phyloP scores from a whole-genome alignment of 352 stramenopile species.

The Globisporangium spiculum region DNA sequence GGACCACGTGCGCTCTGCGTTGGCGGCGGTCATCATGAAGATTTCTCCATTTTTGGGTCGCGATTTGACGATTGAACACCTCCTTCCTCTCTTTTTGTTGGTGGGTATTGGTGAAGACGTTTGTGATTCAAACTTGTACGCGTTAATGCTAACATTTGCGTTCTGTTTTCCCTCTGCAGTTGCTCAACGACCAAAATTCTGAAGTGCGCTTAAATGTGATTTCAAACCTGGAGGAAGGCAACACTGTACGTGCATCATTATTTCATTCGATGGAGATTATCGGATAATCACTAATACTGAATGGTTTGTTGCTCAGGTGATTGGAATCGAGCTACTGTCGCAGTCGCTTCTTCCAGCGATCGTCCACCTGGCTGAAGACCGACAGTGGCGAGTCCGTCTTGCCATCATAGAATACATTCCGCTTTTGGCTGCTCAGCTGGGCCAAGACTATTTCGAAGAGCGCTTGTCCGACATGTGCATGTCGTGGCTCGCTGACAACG shows the following conservation, averaged over 20 bases:
- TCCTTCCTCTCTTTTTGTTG: slow-evolving; percentile 94
- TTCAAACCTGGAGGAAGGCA: slow-evolving; percentile 95
- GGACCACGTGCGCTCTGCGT: slow-evolving; percentile 94
- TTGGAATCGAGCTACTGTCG: slow-evolving; percentile 96
- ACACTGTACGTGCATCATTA: slow-evolving; percentile 64
- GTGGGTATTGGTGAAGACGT: slow-evolving; percentile 29
- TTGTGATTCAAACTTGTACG: background rate
- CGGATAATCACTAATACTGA: background rate
- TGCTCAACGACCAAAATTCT: slow-evolving; percentile 96
- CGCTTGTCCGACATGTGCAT: slow-evolving; percentile 94
- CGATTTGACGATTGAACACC: slow-evolving; percentile 92
- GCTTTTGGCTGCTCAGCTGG: slow-evolving; percentile 94
- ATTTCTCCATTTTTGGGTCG: slow-evolving; percentile 91
- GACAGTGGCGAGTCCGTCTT: slow-evolving; percentile 98
- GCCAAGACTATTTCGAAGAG: slow-evolving; percentile 95
- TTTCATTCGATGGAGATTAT: background rate
- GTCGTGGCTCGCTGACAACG: slow-evolving; percentile 96
- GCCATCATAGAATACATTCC: slow-evolving; percentile 99
- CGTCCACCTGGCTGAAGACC: slow-evolving; percentile 96
- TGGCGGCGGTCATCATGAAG: slow-evolving; percentile 95
- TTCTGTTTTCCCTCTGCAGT: slow-evolving; percentile 25
- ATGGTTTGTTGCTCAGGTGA: slow-evolving; percentile 59
- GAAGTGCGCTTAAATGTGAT: slow-evolving; percentile 99
- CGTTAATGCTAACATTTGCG: slow-evolving; percentile 1
- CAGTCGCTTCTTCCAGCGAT: slow-evolving; percentile 97